Percentiles rank a stretch among this genome's conserved stretches.
These are phyloP conservation scores for Tuber melanosporum DNA, from an alignment of 495 filamentous ascomycete species.

Conservation along the genomic window DNA sequence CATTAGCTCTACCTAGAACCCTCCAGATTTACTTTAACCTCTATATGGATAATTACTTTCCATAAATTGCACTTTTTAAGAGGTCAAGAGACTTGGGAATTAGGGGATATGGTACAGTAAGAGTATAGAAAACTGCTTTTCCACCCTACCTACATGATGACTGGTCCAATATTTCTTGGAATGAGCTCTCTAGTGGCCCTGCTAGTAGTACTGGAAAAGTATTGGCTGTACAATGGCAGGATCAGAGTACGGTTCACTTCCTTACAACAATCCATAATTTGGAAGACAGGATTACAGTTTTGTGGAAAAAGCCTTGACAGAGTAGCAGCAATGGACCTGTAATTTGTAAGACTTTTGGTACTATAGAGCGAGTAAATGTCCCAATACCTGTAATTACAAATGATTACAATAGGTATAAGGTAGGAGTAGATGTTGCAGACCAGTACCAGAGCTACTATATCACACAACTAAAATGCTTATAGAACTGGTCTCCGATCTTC, in stretches of 20 bases:
- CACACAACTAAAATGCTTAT: constrained; percentile 13
- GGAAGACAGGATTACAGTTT: constrained; percentile 2
- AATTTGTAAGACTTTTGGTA: constrained; percentile 17
- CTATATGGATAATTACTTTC: constrained; percentile 18
- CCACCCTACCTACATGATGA: constrained; percentile 1
- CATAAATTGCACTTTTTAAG: constrained; percentile 4
- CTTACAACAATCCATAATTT: constrained; percentile 13
- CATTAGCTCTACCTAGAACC: constrained; percentile 4
- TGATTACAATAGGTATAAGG: constrained; percentile 33
- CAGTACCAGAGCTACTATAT: constrained; percentile 25
- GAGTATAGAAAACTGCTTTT: background rate
- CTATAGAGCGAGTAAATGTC: constrained; percentile 5
- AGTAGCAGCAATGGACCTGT: constrained; percentile 20
- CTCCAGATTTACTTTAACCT: background rate
- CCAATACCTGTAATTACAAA: constrained; percentile 19
- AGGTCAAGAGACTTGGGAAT: constrained; percentile 1
- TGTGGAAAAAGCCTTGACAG: background rate
- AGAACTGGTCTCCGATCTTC: constrained; percentile 4
- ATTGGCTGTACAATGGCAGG: constrained; percentile 13
- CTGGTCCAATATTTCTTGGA: constrained; percentile 9
- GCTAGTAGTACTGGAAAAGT: background rate
- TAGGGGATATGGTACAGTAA: constrained; percentile 8
- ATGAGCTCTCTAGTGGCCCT: constrained; percentile 13
- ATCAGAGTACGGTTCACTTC: constrained; percentile 11
- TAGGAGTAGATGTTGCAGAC: constrained; percentile 28